Base-by-base conservation (phyloP, 306 rosid species). In the Pterocarpus santalinus region DNA sequence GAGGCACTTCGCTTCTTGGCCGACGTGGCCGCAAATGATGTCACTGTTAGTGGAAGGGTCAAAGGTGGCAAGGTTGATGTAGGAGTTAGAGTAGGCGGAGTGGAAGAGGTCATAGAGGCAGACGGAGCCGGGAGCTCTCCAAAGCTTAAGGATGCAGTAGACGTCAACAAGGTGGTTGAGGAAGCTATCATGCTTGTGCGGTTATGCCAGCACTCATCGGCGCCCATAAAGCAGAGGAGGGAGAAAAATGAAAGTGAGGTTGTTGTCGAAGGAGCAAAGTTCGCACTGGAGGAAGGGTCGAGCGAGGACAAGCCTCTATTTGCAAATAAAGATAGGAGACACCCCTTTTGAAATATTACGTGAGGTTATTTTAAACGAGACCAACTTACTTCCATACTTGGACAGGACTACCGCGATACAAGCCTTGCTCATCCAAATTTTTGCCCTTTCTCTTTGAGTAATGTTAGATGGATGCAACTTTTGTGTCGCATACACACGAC, bases 81-180 rank as follows among this genome's bases (percentile, higher is more conserved):
- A 95, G 52, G 98, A 90, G 36, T 92, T 95, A 84, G 97, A 92
- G 85, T 95, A 95, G 10, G 97, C 97, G 0, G 97, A 92, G 88
- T 95, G 97, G 81, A 95, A 95, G 58, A 95, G 98, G 41, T 97
- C 97, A 49, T 90, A 92, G 7, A 95, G 94, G 49, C 87, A 90
- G 36, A 95, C 91, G 0, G 84, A 44, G 41, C 69, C 67, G 0
- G 85, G 97, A 3, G 84, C 84, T 8, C 86, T 87, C 99, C 97
- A 93, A 43, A 95, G 87, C 32, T 86, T 84, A 87, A 93, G 97
- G 11, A 93, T 93, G 72, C 28, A 22, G 28, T 22, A 22, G 28
- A 22, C 1, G 28, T 22, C 28, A 1, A 22, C 28, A 22, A 22
- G 28, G 28, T 22, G 28, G 28, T 22, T 22, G 28, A 22, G 28